Evolutionary conservation across 148 eudicot species (phyloP), one percentile per base, ranked within the genome.

Genomic region (Suaeda aralocaspica): DNA sequence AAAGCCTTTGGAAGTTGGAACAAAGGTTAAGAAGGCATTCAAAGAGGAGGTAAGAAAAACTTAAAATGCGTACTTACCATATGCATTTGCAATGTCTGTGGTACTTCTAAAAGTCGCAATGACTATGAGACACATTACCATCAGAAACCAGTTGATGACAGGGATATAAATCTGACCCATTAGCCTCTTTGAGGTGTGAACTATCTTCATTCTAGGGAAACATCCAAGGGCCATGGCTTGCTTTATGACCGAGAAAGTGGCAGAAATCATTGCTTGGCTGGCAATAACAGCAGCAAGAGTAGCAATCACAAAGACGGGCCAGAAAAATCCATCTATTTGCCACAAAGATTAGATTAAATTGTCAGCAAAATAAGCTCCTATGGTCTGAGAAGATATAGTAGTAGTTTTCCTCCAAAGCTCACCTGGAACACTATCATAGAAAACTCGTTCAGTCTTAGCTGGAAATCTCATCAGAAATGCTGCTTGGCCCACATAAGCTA

Each of bases 101-200:
- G 99, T 94, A 78, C 88, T 91, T 30, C 80, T 71, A 31, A 94
- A 94, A 39, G 84, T 75, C 0, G 97, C 96, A 24, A 91, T 93
- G 46, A 94, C 99, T n/a, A 84, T 2, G 31, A 94, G 84, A 70
- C 99, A 94, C 92, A 89, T 91, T 63, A 86, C 85, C 99, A 94
- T 89, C 29, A 94, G 82, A 69, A 94, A 91, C 86, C 88, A 94
- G 61, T 94, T 94, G 87, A 94, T 83, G 59, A 89, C 88, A 15
- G 99, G 99, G 33, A 94, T 94, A 82, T 94, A 94, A 19, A 94
- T 87, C 82, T 94, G 99, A 21, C 99, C 99, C 96, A 91, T 91
- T 21, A 71, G 78, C 80, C 34, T 84, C 85, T 80, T 89, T 9
- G 99, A 94, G 41, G 99, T 94, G 87, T 94, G 99, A 66, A 94